These are phyloP conservation scores for Phytomonas sp. DNA, from an alignment of 208 protist species.

Conservation along the genomic window DNA sequence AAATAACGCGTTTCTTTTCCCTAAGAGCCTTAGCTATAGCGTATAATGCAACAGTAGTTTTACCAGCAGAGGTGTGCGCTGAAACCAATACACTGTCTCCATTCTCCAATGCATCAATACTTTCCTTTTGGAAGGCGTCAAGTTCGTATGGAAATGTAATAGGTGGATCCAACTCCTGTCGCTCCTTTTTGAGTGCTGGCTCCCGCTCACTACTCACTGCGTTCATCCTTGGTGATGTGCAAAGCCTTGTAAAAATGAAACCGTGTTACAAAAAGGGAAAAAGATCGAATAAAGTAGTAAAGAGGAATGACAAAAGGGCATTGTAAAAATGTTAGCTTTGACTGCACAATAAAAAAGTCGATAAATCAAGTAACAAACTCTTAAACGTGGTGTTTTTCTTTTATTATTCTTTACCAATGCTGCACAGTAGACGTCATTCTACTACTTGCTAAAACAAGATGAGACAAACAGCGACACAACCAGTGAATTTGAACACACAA, in stretches of 20 bases:
- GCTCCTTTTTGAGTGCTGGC: slow-evolving; percentile 37
- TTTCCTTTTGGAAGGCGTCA: slow-evolving; percentile 93
- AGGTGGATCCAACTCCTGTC: slow-evolving; percentile 74
- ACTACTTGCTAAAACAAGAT: neutral
- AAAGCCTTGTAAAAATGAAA: neutral
- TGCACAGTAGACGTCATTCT: neutral
- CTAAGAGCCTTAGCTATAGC: slow-evolving; percentile 97
- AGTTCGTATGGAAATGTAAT: slow-evolving; percentile 93
- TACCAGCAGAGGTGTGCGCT: slow-evolving; percentile 99
- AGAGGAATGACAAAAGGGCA: neutral
- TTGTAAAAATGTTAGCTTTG: neutral
- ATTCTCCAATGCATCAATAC: slow-evolving; percentile 92
- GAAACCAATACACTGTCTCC: slow-evolving; percentile 98
- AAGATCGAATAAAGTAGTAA: neutral
- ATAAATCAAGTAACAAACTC: neutral
- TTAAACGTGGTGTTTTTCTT: neutral
- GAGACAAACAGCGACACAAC: neutral
- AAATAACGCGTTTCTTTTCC: slow-evolving; percentile 98
- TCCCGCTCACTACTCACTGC: slow-evolving; percentile 14
- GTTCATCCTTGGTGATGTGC: neutral
- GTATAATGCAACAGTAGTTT: slow-evolving; percentile 99
- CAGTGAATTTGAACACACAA: neutral
- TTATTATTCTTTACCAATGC: neutral
- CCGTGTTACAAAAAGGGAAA: neutral
- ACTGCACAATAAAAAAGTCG: neutral